Evolutionary conservation across 352 stramenopile genomes (phyloP).

Genomic region (Globisporangium echinulatum): DNA sequence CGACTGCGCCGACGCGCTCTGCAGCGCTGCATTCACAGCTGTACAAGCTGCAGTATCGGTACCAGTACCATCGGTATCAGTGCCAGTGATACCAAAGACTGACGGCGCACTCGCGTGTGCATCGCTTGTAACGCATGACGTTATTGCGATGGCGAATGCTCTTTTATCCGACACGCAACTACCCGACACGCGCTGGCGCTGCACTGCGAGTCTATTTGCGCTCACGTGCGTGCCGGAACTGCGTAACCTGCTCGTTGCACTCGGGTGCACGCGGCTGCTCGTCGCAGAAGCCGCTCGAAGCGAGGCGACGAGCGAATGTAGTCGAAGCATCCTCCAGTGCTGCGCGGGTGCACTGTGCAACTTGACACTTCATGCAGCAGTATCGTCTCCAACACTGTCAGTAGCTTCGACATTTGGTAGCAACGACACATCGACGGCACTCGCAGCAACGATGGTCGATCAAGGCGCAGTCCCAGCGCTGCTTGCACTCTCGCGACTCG

Average conservation of each 20-base stretch:
- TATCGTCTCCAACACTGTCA: background rate
- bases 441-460: constrained; percentile 52
- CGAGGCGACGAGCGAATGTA: constrained; percentile 11
- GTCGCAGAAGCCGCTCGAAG: constrained; percentile 33
- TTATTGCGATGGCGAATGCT: constrained; percentile 15
- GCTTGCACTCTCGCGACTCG: constrained; percentile 52
- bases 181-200: constrained; percentile 56
- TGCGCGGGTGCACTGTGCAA: constrained; percentile 59
- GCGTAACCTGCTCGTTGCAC: constrained; percentile 34
- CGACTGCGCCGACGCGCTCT: constrained; percentile 59
- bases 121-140: constrained; percentile 22
- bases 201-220: constrained; percentile 47
- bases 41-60: background rate
- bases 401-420: no score
- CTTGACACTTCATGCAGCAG: constrained; percentile 27
- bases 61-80: no score
- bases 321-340: constrained; percentile 33
- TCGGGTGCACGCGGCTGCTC: constrained; percentile 42
- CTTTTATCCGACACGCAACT: constrained; percentile 31
- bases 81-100: background rate
- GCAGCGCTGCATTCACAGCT: constrained; percentile 38
- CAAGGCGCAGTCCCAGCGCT: constrained; percentile 58
- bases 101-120: background rate
- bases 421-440: constrained; percentile 9
- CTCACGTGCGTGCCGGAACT: constrained; percentile 38